These are phyloP conservation scores for Diaporthe sp. DNA, from an alignment of 2,329 filamentous ascomycete species.

Conservation along the genomic window DNA sequence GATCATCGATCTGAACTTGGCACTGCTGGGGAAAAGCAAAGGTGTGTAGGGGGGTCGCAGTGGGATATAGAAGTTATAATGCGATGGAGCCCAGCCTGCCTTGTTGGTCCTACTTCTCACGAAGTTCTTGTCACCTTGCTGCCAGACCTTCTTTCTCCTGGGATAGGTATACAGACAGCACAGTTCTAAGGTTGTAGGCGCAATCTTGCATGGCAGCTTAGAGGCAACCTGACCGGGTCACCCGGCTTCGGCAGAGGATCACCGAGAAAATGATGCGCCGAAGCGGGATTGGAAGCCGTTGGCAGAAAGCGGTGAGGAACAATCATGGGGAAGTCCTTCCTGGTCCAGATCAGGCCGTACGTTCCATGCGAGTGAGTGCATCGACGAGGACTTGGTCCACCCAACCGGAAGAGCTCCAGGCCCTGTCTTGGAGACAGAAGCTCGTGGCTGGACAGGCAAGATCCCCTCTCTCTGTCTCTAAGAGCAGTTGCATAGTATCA, in stretches of 20 bases:
- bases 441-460: conserved; percentile 26
- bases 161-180: too few species aligned
- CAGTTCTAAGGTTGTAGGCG: too few species aligned
- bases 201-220: neutral
- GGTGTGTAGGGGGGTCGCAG: neutral
- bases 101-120: neutral
- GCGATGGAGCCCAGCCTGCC: neutral
- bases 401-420: conserved; percentile 34
- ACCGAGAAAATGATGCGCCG: neutral
- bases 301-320: conserved; percentile 15
- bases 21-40: neutral
- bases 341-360: conserved; percentile 2
- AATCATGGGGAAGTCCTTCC: neutral
- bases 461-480: conserved; percentile 2
- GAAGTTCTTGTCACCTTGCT: neutral
- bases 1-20: conserved; percentile 14
- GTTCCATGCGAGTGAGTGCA: conserved; percentile 21
- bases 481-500: neutral
- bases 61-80: neutral
- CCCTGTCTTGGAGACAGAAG: neutral
- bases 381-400: neutral
- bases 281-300: neutral
- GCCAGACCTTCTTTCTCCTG: neutral
- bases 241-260: conserved; percentile 2
- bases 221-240: neutral